Percentiles rank a stretch among this genome's conserved stretches.
Evolutionary conservation across 441 rosid species (phyloP).

Genomic region (Bruguiera hainesii): DNA sequence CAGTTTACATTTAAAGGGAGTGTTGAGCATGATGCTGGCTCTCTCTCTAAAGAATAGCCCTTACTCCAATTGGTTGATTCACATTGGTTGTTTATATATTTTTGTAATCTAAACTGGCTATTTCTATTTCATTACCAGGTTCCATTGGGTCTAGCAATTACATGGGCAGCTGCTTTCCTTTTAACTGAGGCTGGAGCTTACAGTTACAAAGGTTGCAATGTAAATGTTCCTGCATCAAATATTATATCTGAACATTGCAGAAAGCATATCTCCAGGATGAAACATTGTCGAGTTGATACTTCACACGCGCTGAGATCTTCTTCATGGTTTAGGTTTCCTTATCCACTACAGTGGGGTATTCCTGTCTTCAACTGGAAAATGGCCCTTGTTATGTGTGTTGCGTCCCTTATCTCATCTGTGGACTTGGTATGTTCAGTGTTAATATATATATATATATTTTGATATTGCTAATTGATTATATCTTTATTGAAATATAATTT

Average conservation of each 20-base stretch:
- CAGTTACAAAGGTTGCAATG: conserved; percentile 77
- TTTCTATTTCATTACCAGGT: conserved; percentile 48
- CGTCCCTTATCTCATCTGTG: conserved; percentile 73
- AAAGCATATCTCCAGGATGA: conserved; percentile 73
- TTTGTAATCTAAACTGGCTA: not conserved
- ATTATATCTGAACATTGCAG: conserved; percentile 79
- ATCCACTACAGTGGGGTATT: conserved; percentile 97
- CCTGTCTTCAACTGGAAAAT: conserved; percentile 87
- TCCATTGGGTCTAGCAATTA: conserved; percentile 87
- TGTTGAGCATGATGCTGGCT: not conserved
- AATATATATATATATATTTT: not conserved
- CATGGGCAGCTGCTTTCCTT: conserved; percentile 88
- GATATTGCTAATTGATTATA: not conserved
- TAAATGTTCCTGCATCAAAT: conserved; percentile 70
- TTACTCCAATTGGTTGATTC: not conserved
- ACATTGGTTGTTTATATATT: not conserved
- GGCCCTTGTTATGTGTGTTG: conserved; percentile 88
- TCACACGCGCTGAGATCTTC: conserved; percentile 80
- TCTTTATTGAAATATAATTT: not conserved
- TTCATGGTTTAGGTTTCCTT: conserved; percentile 96
- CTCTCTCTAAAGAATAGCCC: not conserved
- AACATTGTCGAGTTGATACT: conserved; percentile 76
- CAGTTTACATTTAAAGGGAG: no score
- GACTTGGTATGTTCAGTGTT: conserved; percentile 67
- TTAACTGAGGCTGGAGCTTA: conserved; percentile 81